phyloP scores from a whole-genome alignment of 2,329 filamentous ascomycete genomes.

The Trichoderma koningiopsis region DNA sequence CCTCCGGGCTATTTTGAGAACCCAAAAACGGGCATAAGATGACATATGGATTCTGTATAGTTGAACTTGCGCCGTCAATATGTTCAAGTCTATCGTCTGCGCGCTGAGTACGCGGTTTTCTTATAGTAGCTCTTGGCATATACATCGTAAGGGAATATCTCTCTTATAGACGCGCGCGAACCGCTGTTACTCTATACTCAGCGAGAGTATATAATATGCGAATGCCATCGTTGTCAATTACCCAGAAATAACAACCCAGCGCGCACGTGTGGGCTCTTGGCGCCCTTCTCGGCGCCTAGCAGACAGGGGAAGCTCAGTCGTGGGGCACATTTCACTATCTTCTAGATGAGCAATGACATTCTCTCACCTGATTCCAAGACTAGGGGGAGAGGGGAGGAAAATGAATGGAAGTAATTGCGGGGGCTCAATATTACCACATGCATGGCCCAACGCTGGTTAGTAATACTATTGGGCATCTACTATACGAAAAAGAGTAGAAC shows the following conservation, averaged over 20 bases:
- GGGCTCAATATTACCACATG: background rate
- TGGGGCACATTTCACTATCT: conserved; percentile 2
- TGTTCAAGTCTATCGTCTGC: background rate
- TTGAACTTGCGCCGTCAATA: background rate
- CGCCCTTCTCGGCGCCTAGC: background rate
- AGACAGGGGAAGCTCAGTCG: background rate
- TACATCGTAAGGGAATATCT: background rate
- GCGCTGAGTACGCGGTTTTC: background rate
- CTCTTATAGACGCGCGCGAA: background rate
- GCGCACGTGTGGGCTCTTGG: background rate
- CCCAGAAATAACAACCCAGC: background rate
- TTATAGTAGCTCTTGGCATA: background rate
- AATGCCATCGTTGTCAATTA: background rate
- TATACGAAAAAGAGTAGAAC: background rate
- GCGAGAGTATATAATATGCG: background rate
- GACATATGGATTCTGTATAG: background rate
- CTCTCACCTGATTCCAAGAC: conserved; percentile 23
- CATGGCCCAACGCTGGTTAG: background rate
- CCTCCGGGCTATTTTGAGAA: background rate
- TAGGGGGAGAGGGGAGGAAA: conserved; percentile 10
- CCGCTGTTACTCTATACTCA: background rate
- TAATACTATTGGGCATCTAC: background rate
- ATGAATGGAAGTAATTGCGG: conserved; percentile 10
- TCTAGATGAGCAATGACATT: conserved; percentile 5
- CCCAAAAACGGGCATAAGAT: background rate